Base-by-base conservation (phyloP, 2,329 filamentous ascomycete species). In the Sporothrix protearum region DNA sequence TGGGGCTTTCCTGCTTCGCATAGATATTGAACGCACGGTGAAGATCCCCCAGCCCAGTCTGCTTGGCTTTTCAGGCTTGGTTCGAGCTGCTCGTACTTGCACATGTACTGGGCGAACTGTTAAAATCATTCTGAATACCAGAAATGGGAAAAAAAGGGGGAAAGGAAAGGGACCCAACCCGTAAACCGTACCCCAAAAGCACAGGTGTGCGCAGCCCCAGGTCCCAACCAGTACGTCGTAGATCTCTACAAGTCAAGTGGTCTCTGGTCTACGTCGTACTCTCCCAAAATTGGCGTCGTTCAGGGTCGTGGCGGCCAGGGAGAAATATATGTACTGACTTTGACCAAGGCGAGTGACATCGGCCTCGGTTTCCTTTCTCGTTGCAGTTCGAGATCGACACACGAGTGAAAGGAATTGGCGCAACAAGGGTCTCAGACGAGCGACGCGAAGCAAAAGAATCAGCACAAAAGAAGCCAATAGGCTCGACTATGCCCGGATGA, bases 321-420 rank as follows among this genome's bases (percentile, higher is more conserved):
- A 33, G 22, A 6, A 12, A 16, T 12, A 64, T 6, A 4, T 10
- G 59, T 45, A 64, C 39, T 9, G 19, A 39, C n/a, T 36, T 45
- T 3, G 42, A 28, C 33, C 33, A 39, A 47, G 45, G 42, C 25
- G 16, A 19, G 63, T 33, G n/a, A n/a, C n/a, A n/a, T 47, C 33
- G 42, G 63, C 42, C 28, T 66, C 63, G 63, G 63, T 33, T 66
- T 16, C 25, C 22, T 49, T 49, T 49, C 42, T 66, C 19, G 63
- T 66, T 66, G 5, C 36, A 42, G 59, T 64, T 64, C 45, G 59
- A 45, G 59, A 64, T 64, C 36, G 22, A 16, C 59, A 45, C 45
- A 16, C 59, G 28, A 22, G 12, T 42, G 36, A 64, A 33, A 66
- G 63, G 16, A 49, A 49, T 8, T 3, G 33, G 3, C 8, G 3